Evolutionary conservation across 495 filamentous ascomycete species (phyloP), one percentile per base, ranked within the genome.

Genomic region (Aspergillus wentii): DNA sequence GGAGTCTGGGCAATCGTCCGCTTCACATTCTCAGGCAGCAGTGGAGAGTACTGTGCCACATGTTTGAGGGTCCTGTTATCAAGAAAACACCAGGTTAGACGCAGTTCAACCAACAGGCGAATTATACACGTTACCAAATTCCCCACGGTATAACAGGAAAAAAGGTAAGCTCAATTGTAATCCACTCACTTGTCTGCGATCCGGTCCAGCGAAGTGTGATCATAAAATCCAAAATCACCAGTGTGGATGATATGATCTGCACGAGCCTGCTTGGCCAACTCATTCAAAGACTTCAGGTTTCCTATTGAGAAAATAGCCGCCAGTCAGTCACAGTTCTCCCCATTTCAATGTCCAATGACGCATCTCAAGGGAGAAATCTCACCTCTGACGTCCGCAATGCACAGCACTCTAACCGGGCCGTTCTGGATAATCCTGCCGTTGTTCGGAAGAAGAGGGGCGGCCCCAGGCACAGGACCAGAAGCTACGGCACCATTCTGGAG

Each of bases 161-260:
- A n/a, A n/a, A n/a, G n/a, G n/a, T n/a, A n/a, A n/a, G n/a, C 22
- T 25, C 22, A 5, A 25, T 30, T 41, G 29, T 4, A 28, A 32
- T 21, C 15, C 29, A 73, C 87, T 74, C 62, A 98, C 92, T 99
- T 99, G 60, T 99, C 94, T 7, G 92, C 92, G 71, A 99, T 97
- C 39, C 94, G 85, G 51, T 99, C 90, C 21, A 99, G 69, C 8
- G 94, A 99, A 27, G 80, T 84, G 35, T 94, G 87, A 57, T 99
- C 94, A 65, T 99, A 99, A 68, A 99, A 99, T 37, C 94, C 94
- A 57, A 99, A 99, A 57, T 99, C 94, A 56, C 94, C 94, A 22
- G 94, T 97, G 64, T 99, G 92, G 46, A 99, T 86, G 52, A 99
- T 94, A 61, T 94, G 85, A 64, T 95, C 88, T 37, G 92, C 92